Evolutionary conservation across 352 stramenopile genomes (phyloP).

Genomic region (Peronospora farinosa): DNA sequence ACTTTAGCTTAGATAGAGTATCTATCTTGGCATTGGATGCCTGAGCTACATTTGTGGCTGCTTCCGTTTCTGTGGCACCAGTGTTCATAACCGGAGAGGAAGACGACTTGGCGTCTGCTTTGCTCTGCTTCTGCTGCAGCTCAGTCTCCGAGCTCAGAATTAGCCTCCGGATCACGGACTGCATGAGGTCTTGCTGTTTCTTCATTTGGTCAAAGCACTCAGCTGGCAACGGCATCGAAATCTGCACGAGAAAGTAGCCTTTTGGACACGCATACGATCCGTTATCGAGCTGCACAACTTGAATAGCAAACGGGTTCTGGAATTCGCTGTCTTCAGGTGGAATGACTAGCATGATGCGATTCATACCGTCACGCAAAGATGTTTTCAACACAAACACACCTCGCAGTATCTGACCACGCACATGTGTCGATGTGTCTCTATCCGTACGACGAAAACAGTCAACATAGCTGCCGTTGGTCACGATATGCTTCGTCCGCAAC

Average conservation of each 20-base stretch:
- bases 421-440: conserved; percentile 2
- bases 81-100: background rate
- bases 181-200: conserved; percentile 35
- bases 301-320: conserved; percentile 55
- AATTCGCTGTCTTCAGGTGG: conserved; percentile 49
- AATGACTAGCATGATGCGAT: conserved; percentile 58
- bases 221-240: conserved; percentile 46
- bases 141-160: conserved; percentile 23
- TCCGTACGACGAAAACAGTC: conserved; percentile 20
- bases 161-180: conserved; percentile 28
- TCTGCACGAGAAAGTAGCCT: conserved; percentile 52
- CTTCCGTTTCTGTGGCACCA: background rate
- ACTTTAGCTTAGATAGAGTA: conserved; percentile 2
- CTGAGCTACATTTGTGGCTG: conserved; percentile 1
- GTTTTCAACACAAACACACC: conserved; percentile 48
- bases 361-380: conserved; percentile 38
- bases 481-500: conserved; percentile 43
- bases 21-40: background rate
- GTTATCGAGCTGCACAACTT: conserved; percentile 66
- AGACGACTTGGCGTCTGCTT: background rate
- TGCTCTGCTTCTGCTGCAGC: conserved; percentile 10
- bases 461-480: conserved; percentile 54
- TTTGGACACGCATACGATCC: conserved; percentile 58
- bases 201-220: conserved; percentile 37
- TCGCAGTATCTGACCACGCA: conserved; percentile 42